Conservation (phyloP, 2,329 filamentous ascomycete genomes). For the Colletotrichum brevisporum region DNA sequence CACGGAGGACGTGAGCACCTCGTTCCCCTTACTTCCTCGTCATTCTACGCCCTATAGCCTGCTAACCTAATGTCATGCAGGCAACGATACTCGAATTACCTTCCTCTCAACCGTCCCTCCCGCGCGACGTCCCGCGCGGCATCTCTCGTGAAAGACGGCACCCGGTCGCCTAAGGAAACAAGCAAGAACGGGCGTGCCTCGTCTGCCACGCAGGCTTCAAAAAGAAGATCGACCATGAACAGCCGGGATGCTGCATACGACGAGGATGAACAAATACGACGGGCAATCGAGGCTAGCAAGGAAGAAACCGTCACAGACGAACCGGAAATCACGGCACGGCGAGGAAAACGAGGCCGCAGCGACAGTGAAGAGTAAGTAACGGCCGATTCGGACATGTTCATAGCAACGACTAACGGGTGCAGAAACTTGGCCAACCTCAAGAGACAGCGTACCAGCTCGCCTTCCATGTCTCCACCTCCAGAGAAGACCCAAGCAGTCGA, state of each 20-base stretch:
- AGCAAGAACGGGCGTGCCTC: slow-evolving; percentile 70
- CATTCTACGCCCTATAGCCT: neutral
- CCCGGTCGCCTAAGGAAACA: slow-evolving; percentile 67
- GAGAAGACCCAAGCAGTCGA: slow-evolving; percentile 64
- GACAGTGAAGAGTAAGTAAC: slow-evolving; percentile 91
- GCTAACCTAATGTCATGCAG: slow-evolving; percentile 52
- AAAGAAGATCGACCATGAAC: slow-evolving; percentile 96
- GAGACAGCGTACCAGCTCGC: slow-evolving; percentile 86
- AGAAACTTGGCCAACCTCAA: slow-evolving; percentile 82
- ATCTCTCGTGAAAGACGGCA: slow-evolving; percentile 75
- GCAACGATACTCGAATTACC: slow-evolving; percentile 76
- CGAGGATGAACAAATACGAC: slow-evolving; percentile 89
- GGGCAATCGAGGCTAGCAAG: slow-evolving; percentile 96
- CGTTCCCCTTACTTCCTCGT: neutral
- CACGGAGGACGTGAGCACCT: neutral
- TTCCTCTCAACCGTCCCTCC: slow-evolving; percentile 71
- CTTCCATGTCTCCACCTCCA: slow-evolving; percentile 73
- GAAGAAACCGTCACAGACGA: slow-evolving; percentile 75
- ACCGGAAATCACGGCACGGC: slow-evolving; percentile 68
- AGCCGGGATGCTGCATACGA: slow-evolving; percentile 96
- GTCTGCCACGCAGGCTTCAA: slow-evolving; percentile 72
- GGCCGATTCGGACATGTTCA: neutral
- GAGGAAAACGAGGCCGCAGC: slow-evolving; percentile 87
- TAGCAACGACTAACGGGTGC: slow-evolving; percentile 36
- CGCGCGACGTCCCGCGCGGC: slow-evolving; percentile 72